Evolutionary conservation across 2,329 filamentous ascomycete genomes (phyloP).

Genomic region (Calonectria montana): DNA sequence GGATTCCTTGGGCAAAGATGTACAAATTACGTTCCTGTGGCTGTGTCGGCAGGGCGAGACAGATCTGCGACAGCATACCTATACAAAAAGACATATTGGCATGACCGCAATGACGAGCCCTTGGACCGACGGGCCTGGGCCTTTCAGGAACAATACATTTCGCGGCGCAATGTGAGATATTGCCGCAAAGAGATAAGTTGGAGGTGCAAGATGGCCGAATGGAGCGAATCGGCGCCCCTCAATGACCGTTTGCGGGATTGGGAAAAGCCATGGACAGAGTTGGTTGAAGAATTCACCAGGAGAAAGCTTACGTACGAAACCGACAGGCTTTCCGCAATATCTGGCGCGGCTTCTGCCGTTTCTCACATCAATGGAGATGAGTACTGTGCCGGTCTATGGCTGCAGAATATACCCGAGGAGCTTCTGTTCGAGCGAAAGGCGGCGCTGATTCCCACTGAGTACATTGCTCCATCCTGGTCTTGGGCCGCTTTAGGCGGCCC

Average conservation of each 20-base stretch:
- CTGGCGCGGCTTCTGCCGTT: background rate
- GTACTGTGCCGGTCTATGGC: constrained; percentile 5
- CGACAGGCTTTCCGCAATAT: constrained; percentile 9
- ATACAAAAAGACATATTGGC: constrained; percentile 4
- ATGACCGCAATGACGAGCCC: constrained; percentile 1
- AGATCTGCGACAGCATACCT: background rate
- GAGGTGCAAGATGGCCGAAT: constrained; percentile 6
- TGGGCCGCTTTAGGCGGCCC: background rate
- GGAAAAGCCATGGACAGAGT: constrained; percentile 4
- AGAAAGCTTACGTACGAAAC: constrained; percentile 13
- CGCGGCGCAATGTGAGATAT: constrained; percentile 5
- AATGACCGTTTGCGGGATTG: constrained; percentile 6
- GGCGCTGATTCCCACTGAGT: background rate
- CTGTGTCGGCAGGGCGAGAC: background rate
- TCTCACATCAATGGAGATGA: background rate
- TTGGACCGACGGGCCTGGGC: constrained; percentile 5
- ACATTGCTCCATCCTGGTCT: constrained; percentile 5
- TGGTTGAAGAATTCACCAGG: constrained; percentile 8
- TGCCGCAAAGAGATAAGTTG: constrained; percentile 9
- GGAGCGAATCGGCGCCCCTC: background rate
- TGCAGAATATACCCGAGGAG: constrained; percentile 8
- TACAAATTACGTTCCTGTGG: background rate
- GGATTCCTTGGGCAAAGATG: background rate
- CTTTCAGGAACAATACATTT: constrained; percentile 14
- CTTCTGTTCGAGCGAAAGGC: background rate